These are phyloP conservation scores for Entomophthora muscae DNA, from an alignment of 371 early-diverging fungal species.

Conservation along the genomic window DNA sequence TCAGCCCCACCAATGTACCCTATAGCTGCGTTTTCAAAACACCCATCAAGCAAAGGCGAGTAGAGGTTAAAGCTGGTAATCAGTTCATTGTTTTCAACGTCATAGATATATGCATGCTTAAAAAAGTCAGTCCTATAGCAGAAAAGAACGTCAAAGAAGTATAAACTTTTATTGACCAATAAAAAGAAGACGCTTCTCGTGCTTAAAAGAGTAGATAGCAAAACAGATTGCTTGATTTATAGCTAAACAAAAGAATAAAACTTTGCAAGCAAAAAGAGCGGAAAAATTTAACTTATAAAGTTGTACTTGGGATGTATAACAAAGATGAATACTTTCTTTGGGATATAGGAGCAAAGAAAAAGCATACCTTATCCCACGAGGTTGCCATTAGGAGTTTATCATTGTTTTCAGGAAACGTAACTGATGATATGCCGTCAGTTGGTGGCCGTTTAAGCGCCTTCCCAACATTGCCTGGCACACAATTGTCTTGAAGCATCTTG, in stretches of 20 bases:
- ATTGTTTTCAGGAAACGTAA: constrained; percentile 47
- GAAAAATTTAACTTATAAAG: too few species aligned
- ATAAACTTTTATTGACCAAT: too few species aligned
- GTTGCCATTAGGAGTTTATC: constrained; percentile 46
- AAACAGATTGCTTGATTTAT: too few species aligned
- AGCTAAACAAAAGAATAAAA: too few species aligned
- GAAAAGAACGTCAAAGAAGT: too few species aligned
- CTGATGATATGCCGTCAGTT: constrained; percentile 63
- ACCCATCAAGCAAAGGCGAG: constrained; percentile 54
- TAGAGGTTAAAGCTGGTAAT: constrained; percentile 30
- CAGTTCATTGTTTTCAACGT: constrained; percentile 36
- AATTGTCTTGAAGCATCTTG: neutral
- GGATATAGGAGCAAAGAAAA: too few species aligned
- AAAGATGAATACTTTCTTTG: too few species aligned
- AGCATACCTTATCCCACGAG: constrained; percentile 74
- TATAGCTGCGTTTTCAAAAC: constrained; percentile 35
- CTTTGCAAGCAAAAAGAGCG: too few species aligned
- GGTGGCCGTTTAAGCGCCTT: constrained; percentile 26
- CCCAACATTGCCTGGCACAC: neutral
- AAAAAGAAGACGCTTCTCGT: too few species aligned
- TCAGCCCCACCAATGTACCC: constrained; percentile 54
- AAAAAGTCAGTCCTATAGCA: neutral
- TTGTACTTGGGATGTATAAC: too few species aligned
- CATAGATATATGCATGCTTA: constrained; percentile 64
- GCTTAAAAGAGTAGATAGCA: too few species aligned